A percentile compares a stretch with the other conserved stretches of the same genome.
These are phyloP conservation scores for Ogataea methylovora DNA, from an alignment of 805 yeast genomes.

Conservation along the genomic window DNA sequence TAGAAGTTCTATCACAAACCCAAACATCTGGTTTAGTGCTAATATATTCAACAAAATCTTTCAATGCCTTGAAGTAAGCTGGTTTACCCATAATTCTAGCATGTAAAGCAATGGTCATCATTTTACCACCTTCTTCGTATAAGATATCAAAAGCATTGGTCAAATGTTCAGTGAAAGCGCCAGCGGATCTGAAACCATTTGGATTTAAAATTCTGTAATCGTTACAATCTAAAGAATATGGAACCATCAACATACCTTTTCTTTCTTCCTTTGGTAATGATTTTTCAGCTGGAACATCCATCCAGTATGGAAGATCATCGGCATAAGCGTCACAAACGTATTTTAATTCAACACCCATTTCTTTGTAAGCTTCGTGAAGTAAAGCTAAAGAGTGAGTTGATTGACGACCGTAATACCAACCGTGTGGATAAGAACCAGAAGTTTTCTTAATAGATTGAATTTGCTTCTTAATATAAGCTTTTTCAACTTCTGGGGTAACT, in stretches of 20 bases:
- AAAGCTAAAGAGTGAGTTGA: conserved; percentile 25
- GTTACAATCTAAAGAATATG: conserved; percentile 20
- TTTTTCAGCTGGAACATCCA: conserved; percentile 23
- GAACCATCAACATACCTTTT: conserved; percentile 20
- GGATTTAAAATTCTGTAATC: conserved; percentile 17
- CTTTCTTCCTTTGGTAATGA: conserved; percentile 9
- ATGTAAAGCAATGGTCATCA: conserved; percentile 31
- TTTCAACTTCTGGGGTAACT: conserved; percentile 25
- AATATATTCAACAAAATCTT: conserved; percentile 28
- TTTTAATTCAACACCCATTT: conserved; percentile 22
- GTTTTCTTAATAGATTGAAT: conserved; percentile 22
- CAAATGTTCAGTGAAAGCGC: conserved; percentile 23
- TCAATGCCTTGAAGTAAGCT: conserved; percentile 26
- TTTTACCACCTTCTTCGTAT: conserved; percentile 29
- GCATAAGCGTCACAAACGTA: conserved; percentile 29
- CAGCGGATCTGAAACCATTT: conserved; percentile 21
- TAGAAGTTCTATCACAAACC: conserved; percentile 31
- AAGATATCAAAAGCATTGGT: conserved; percentile 29
- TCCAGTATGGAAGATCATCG: conserved; percentile 31
- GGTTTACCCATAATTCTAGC: conserved; percentile 31
- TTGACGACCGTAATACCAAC: conserved; percentile 30
- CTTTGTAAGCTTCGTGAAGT: conserved; percentile 26
- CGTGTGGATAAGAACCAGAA: conserved; percentile 26
- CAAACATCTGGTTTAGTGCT: conserved; percentile 25
- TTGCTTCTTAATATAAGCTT: conserved; percentile 23